Evolutionary conservation across 306 rosid species (phyloP), one percentile per base, ranked within the genome.

Genomic region (Citrullus mucosospermus): DNA sequence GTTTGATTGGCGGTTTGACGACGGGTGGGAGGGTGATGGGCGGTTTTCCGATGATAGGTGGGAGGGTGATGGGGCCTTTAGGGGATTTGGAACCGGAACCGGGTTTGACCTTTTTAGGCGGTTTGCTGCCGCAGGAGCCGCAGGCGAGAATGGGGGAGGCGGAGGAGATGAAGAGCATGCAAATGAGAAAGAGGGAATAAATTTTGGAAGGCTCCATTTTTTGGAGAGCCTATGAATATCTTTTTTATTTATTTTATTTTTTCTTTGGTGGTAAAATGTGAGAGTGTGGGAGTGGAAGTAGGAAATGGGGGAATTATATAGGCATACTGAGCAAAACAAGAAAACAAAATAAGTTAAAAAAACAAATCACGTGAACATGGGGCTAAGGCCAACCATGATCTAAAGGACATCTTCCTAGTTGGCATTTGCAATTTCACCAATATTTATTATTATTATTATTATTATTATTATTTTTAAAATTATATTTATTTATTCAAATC

Each of bases 321-420:
- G 53, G 78, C 39, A 77, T 46, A 69, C 70, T 62, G 73, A 78
- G 2, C 82, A 78, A 77, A 17, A 76, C 71, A 85, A 89, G 85
- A 43, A 82, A 84, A 90, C 93, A 88, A 89, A 87, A 85, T 56
- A 74, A 53, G 9, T 66, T 25, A 0, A 22, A 75, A 73, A 79
- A 80, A 84, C 83, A 75, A 81, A 83, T 89, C 96, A 92, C 95
- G 96, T 92, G 97, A 92, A 89, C 81, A 86, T 85, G 88, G 92
- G 92, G 87, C 87, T 80, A 72, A 72, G 17, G n/a, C 81, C 36
- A 50, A 71, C 77, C 60, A 69, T 43, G 77, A 57, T 73, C 78
- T 18, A 60, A 80, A 91, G 75, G 85, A 84, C 83, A 84, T 63
- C 82, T 82, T 85, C 90, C 89, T 78, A 90, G 91, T 91, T 89